These are phyloP conservation scores for Ogataea angusta DNA, from an alignment of 805 yeast species.

Conservation along the genomic window DNA sequence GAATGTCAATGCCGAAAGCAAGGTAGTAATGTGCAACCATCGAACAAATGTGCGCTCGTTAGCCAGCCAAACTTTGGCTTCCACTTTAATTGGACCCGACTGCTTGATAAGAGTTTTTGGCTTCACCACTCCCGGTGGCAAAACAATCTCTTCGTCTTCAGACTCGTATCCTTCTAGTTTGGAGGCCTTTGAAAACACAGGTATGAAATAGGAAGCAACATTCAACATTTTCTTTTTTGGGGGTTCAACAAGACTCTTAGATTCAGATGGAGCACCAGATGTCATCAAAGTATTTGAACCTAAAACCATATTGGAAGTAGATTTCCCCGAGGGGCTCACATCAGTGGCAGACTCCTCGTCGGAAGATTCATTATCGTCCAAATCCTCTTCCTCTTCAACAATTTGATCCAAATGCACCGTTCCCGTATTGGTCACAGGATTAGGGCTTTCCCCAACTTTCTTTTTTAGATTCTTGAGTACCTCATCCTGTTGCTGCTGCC, in stretches of 20 bases:
- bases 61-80: conserved; percentile 98
- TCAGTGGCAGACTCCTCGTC: conserved; percentile 54
- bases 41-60: conserved; percentile 95
- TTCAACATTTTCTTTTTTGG: conserved; percentile 15
- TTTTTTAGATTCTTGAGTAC: conserved; percentile 38
- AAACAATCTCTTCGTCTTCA: conserved; percentile 79
- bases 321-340: conserved; percentile 7
- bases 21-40: conserved; percentile 88
- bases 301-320: not conserved
- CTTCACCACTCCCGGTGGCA: conserved; percentile 86
- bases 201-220: conserved; percentile 28
- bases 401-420: conserved; percentile 33
- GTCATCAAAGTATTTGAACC: conserved; percentile 1
- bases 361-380: conserved; percentile 47
- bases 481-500: conserved; percentile 41
- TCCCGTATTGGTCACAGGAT: conserved; percentile 22
- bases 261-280: conserved; percentile 1
- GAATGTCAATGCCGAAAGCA: conserved; percentile 82
- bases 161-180: conserved; percentile 51
- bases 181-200: conserved; percentile 31
- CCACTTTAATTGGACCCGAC: conserved; percentile 89
- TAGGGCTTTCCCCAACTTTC: conserved; percentile 42
- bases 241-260: not conserved
- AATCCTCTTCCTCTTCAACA: conserved; percentile 33
- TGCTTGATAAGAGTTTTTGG: conserved; percentile 80